Evolutionary conservation across 306 rosid genomes (phyloP).

Genomic region (Betula pendula): DNA sequence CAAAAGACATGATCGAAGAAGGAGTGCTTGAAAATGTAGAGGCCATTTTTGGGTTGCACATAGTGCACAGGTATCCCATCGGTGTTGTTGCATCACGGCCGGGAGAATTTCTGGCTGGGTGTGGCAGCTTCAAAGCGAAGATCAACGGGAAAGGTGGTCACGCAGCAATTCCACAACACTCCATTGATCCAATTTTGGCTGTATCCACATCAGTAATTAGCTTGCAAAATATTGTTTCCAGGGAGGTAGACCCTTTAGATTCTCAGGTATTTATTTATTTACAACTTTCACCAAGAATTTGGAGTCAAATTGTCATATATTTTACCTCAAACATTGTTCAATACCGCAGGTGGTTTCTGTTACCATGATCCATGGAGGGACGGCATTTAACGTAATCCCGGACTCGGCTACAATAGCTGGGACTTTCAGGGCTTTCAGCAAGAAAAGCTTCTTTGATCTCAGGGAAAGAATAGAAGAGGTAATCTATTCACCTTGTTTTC

Average conservation of each 20-base stretch:
- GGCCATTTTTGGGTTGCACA: conserved; percentile 73
- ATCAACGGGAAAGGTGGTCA: conserved; percentile 77
- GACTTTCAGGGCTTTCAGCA: conserved; percentile 73
- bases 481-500: not conserved
- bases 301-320: not conserved
- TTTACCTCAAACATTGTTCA: conserved; percentile 2
- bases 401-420: conserved; percentile 70
- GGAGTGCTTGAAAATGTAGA: conserved; percentile 74
- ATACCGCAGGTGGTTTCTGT: conserved; percentile 83
- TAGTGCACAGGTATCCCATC: conserved; percentile 38
- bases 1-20: conserved; percentile 74
- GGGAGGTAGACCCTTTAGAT: conserved; percentile 85
- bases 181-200: conserved; percentile 81
- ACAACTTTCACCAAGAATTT: no score
- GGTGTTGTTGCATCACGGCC: conserved; percentile 79
- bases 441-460: conserved; percentile 60
- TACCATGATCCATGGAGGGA: conserved; percentile 62
- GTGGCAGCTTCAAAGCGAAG: conserved; percentile 92
- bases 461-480: conserved; percentile 88
- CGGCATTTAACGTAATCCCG: conserved; percentile 62
- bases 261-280: conserved; percentile 57
- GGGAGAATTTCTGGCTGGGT: conserved; percentile 82
- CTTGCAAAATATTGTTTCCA: conserved; percentile 78
- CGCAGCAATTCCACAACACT: conserved; percentile 66
- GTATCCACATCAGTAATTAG: conserved; percentile 76